phyloP scores from a whole-genome alignment of 305 asterid species.

The Fraxinus velutina region DNA sequence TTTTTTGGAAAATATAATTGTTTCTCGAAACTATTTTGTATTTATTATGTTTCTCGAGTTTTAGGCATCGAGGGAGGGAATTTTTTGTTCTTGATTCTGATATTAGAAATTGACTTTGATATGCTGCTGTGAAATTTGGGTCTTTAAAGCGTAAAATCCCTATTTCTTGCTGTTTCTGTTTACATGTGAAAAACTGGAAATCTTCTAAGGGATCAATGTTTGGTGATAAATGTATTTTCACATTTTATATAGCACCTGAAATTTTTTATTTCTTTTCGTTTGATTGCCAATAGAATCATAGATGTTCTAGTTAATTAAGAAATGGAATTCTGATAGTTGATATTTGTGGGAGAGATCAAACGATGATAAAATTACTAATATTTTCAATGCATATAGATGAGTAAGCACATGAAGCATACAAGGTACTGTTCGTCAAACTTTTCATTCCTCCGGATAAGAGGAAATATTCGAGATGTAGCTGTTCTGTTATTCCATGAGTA shows the following conservation, averaged over 20 bases:
- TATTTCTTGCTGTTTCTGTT: neutral
- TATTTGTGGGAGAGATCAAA: neutral
- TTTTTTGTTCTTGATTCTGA: conserved; percentile 5
- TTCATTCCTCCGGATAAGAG: neutral
- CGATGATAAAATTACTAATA: neutral
- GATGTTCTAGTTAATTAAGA: neutral
- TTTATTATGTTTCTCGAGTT: neutral
- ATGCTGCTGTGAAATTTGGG: conserved; percentile 15
- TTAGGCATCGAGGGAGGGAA: neutral
- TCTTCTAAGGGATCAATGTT: neutral
- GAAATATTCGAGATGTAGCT: neutral
- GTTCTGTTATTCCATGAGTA: neutral
- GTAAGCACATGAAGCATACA: neutral
- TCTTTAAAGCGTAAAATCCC: conserved; percentile 7
- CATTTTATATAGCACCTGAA: neutral
- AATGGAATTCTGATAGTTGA: neutral
- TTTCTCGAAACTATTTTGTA: neutral
- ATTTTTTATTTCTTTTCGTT: neutral
- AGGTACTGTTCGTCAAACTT: neutral
- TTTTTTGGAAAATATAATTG: conserved; percentile 9
- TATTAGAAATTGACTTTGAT: conserved; percentile 18
- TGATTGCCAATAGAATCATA: neutral
- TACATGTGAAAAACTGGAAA: neutral
- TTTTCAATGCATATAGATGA: neutral
- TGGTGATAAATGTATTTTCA: neutral